phyloP scores from a whole-genome alignment of 208 protist species.

The Leishmania tropica region DNA sequence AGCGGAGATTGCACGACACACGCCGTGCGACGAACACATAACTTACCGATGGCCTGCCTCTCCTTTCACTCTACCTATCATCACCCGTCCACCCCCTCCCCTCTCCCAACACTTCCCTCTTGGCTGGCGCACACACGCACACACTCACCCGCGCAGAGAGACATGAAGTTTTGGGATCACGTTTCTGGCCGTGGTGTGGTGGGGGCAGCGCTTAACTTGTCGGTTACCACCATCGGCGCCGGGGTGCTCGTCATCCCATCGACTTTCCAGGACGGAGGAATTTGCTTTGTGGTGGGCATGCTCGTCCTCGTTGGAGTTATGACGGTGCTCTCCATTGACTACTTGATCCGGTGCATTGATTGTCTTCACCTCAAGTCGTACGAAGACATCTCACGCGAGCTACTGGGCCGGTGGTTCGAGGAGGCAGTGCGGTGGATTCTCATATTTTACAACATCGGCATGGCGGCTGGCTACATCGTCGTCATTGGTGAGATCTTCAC shows the following conservation, averaged over 20 bases:
- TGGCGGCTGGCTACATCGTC: slow-evolving; percentile 79
- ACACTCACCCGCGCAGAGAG: background rate
- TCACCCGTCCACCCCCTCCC: background rate
- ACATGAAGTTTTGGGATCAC: slow-evolving; percentile 18
- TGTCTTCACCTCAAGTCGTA: slow-evolving; percentile 65
- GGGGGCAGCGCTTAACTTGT: slow-evolving; percentile 60
- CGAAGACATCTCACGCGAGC: slow-evolving; percentile 74
- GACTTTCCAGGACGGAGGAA: slow-evolving; percentile 63
- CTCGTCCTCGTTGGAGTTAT: slow-evolving; percentile 48
- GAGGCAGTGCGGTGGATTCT: slow-evolving; percentile 74
- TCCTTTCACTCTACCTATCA: background rate
- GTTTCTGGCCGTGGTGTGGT: slow-evolving; percentile 31
- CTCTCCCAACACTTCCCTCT: background rate
- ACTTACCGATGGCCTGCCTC: background rate
- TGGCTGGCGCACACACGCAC: background rate
- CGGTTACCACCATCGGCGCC: slow-evolving; percentile 73
- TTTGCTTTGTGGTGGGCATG: slow-evolving; percentile 47
- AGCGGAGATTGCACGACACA: background rate
- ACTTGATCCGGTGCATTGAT: slow-evolving; percentile 72
- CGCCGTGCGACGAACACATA: background rate
- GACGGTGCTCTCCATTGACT: slow-evolving; percentile 79
- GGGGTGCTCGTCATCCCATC: slow-evolving; percentile 69
- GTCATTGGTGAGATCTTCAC: slow-evolving; percentile 73
- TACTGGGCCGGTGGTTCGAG: slow-evolving; percentile 70
- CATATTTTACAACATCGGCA: slow-evolving; percentile 70